Base-by-base conservation (phyloP, 202 grass and related monocot genomes). In the Dendrocalamus latiflorus region DNA sequence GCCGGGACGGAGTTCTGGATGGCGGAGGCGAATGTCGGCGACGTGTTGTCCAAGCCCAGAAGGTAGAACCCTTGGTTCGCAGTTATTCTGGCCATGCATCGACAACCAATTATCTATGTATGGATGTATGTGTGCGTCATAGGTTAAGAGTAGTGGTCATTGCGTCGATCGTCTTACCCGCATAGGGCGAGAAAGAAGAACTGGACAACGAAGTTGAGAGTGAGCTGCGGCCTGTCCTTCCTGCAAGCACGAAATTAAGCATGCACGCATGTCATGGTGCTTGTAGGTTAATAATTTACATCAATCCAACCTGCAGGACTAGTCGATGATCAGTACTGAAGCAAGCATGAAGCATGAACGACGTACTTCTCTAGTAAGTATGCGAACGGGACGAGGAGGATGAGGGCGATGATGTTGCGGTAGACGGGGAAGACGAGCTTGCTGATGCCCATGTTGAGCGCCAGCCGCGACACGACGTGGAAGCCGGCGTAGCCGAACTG, bases 31-130 rank as follows among this genome's bases (percentile, higher is more conserved):
- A n/a, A n/a, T n/a, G n/a, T n/a, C n/a, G n/a, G n/a, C n/a, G n/a
- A 95, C 4, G 96, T 99, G 83, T 99, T 92, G 68, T 99, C 96
- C 1, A 99, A 81, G 5, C 96, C 96, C 3, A 99, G 89, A 0
- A 99, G 91, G 88, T 99, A 99, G 88, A 99, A 99, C 0, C 96
- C 96, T 30, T 99, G 96, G 88, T 99, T 99, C 12, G 93, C 91
- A 0, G 96, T 99, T 68, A 99, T 99, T 16, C 93, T 17, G 3
- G 2, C 1, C 9, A 24, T 68, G 20, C 20, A 42, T 4, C 43
- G 12, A 45, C 12, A 45, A 13, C 4, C 3, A 45, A 45, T 45
- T 45, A 14, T 45, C 43, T 45, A 14, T 3, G 43, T 10, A n/a
- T n/a, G n/a, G n/a, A 45, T 0, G 43, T 12, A 14, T 45, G 3